These are phyloP conservation scores for Fusarium compactum DNA, from an alignment of 2,329 filamentous ascomycete genomes.

Conservation along the genomic window DNA sequence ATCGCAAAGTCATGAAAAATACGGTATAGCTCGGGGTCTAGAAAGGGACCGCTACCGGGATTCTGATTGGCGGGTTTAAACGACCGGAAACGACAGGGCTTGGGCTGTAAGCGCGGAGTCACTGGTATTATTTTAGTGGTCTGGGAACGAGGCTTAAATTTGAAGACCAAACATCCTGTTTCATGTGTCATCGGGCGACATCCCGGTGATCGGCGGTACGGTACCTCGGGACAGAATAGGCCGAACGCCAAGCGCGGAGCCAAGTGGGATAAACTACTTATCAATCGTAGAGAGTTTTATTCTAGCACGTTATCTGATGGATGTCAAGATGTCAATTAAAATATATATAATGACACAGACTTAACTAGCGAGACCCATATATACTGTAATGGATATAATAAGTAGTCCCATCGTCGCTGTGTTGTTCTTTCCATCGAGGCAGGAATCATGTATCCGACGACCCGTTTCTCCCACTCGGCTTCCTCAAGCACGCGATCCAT, in stretches of 20 bases:
- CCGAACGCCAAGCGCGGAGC: neutral
- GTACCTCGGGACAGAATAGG: neutral
- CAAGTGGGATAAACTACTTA: neutral
- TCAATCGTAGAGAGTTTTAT: neutral
- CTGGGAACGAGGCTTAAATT: neutral
- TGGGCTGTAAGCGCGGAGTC: neutral
- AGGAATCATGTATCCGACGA: neutral
- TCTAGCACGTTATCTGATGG: neutral
- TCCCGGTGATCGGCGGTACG: neutral
- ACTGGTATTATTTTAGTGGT: neutral
- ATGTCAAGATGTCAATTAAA: neutral
- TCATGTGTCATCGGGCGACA: neutral
- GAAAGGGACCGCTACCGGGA: neutral
- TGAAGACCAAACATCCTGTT: neutral
- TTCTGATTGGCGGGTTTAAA: neutral
- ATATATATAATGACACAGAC: neutral
- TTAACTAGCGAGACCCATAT: neutral
- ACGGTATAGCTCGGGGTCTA: neutral
- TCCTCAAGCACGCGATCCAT: neutral
- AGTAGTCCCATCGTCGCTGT: neutral
- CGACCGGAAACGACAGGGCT: neutral
- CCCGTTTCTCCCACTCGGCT: neutral
- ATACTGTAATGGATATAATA: neutral
- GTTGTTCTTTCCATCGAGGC: neutral
- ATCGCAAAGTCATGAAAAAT: neutral